phyloP scores from a whole-genome alignment of 208 protist genomes.

The Leishmania major region DNA sequence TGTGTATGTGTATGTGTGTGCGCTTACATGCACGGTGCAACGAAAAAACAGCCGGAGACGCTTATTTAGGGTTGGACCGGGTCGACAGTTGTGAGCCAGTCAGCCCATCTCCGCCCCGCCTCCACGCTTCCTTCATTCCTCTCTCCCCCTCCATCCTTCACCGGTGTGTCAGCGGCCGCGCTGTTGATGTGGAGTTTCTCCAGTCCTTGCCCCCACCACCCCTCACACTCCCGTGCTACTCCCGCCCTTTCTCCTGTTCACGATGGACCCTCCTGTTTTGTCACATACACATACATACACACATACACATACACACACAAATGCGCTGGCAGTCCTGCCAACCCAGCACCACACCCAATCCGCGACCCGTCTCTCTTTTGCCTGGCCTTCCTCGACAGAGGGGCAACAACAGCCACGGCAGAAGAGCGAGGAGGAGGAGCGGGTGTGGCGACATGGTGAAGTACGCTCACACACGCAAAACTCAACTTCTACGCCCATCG shows the following conservation, averaged over 20 bases:
- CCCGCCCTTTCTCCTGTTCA: not conserved
- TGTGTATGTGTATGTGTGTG: not conserved
- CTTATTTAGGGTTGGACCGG: not conserved
- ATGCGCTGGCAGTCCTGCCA: not conserved
- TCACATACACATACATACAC: not conserved
- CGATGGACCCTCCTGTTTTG: not conserved
- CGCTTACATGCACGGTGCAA: not conserved
- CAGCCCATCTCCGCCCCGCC: not conserved
- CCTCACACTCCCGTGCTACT: not conserved
- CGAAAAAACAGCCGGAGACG: not conserved
- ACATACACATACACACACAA: not conserved
- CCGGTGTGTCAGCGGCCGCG: not conserved
- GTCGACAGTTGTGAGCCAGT: not conserved
- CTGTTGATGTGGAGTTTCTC: slow-evolving; percentile 3
- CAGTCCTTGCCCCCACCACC: not conserved
- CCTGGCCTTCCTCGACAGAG: not conserved
- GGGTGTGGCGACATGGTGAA: not conserved
- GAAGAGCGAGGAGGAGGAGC: not conserved
- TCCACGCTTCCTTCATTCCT: not conserved
- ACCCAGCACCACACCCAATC: not conserved
- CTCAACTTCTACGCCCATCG: not conserved
- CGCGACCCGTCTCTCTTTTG: not conserved
- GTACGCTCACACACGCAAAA: not conserved
- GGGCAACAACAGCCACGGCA: not conserved
- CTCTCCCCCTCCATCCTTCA: not conserved